Evolutionary conservation across 1,139 yeast species (phyloP).

Genomic region (Hansenula sp.): DNA sequence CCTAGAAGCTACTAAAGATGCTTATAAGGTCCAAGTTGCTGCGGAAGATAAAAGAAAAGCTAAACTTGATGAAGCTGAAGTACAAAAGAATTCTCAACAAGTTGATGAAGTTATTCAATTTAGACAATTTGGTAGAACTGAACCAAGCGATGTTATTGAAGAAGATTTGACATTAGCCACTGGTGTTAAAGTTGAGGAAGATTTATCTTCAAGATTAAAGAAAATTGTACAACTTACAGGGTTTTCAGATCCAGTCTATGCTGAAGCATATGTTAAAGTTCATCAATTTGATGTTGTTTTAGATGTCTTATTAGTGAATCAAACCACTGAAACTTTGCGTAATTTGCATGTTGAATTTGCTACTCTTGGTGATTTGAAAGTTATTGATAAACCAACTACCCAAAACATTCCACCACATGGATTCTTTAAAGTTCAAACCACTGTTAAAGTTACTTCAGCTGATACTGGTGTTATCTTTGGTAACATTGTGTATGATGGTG

Average conservation of each 20-base stretch:
- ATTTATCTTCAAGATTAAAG: constrained; percentile 70
- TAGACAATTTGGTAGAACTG: constrained; percentile 68
- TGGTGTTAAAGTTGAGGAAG: constrained; percentile 50
- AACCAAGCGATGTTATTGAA: constrained; percentile 32
- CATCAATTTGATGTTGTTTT: constrained; percentile 95
- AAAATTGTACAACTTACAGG: constrained; percentile 94
- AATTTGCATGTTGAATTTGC: constrained; percentile 95
- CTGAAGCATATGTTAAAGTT: constrained; percentile 92
- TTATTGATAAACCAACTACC: constrained; percentile 89
- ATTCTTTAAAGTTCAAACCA: constrained; percentile 83
- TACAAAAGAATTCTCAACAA: constrained; percentile 68
- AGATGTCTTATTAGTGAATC: constrained; percentile 92
- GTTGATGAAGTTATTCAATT: constrained; percentile 80
- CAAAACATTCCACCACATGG: constrained; percentile 96
- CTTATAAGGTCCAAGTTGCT: constrained; percentile 65
- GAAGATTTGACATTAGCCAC: constrained; percentile 49
- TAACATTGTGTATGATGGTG: constrained; percentile 94
- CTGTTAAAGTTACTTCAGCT: constrained; percentile 92
- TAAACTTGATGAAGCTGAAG: constrained; percentile 52
- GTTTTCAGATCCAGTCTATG: constrained; percentile 95
- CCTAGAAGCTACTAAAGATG: constrained; percentile 82
- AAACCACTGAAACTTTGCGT: constrained; percentile 85
- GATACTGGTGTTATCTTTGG: constrained; percentile 98
- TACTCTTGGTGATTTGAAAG: constrained; percentile 92
- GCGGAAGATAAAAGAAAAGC: constrained; percentile 54